Evolutionary conservation across 2,329 filamentous ascomycete genomes (phyloP), one percentile per base, ranked within the genome.

Genomic region (Colletotrichum sp.): DNA sequence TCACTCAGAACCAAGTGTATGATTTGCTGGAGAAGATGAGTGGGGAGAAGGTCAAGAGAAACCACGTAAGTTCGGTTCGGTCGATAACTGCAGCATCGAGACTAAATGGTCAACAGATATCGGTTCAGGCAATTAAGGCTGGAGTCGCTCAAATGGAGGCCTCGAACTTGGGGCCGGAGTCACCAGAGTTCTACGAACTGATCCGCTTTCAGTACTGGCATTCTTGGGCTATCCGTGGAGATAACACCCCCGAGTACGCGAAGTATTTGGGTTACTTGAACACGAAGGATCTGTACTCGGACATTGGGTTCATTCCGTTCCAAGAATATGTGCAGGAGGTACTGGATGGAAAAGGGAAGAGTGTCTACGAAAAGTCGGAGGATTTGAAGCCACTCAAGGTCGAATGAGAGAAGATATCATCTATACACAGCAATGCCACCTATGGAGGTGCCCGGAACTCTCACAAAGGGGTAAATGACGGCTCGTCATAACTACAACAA

Each of bases 1-100:
- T 84, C 70, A 86, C 84, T 1, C 84, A 87, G 78, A 88, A 89
- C 65, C 78, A 90, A 68, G 86, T 91, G 5, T 86, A 84, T 61
- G 80, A 82, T 6, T 71, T 87, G 1, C 77, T 91, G 36, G 89
- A 91, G 77, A 81, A 86, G 65, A 76, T 88, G 34, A 86, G 83
- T 56, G 89, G 88, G 12, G 90, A 91, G 80, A 87, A 84, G 74
- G 76, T 89, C 7, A 77, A 83, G 25, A 79, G 83, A 15, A 82
- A 82, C 48, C 82, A 85, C 69, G 85, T 87, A 12, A 28, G 55
- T 58, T 28, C 1, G 10, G 8, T 18, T 56, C 9, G 9, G 7
- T 15, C 6, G 27, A 56, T 2, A 5, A 16, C 1, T 15, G 52
- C 7, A 28, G 13, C 8, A 27, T 27, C 27, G 15, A 2, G 0